These are phyloP conservation scores for Loxodes magnus DNA, from an alignment of 73 alveolate species.

Conservation along the genomic window DNA sequence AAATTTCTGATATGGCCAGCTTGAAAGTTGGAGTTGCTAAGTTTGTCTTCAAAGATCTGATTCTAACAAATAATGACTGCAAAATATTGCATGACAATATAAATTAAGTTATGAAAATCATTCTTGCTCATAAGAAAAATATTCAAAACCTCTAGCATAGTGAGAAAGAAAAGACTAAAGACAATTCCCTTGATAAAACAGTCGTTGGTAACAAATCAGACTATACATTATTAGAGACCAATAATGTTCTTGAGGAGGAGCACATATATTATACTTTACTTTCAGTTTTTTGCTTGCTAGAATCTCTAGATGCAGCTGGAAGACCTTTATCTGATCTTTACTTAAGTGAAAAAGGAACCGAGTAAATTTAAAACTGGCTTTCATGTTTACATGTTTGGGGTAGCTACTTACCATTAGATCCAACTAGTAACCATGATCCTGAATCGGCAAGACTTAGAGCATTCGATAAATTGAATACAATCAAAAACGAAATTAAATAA, in stretches of 20 bases:
- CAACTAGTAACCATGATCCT: too few species aligned
- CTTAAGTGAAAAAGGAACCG: neutral
- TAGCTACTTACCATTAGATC: constrained; percentile 3
- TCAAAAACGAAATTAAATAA: neutral
- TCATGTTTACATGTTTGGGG: constrained; percentile 5
- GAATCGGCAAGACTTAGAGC: neutral
- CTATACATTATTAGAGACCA: neutral
- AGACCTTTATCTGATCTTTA: neutral
- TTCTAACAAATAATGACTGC: neutral
- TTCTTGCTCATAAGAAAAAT: neutral
- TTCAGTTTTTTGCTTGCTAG: neutral
- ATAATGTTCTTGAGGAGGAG: neutral
- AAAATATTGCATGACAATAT: neutral
- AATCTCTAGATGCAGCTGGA: constrained; percentile 6
- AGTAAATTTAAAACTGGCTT: neutral
- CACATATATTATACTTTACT: neutral
- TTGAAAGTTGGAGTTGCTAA: constrained; percentile 6
- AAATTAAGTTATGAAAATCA: neutral
- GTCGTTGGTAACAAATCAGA: neutral
- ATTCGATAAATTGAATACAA: neutral
- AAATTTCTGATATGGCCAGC: constrained; percentile 6
- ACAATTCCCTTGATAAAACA: neutral
- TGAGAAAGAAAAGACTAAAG: neutral
- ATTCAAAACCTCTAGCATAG: neutral
- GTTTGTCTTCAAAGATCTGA: neutral